Conservation (phyloP, 2,329 filamentous ascomycete genomes). For the Simplicillium sp. region DNA sequence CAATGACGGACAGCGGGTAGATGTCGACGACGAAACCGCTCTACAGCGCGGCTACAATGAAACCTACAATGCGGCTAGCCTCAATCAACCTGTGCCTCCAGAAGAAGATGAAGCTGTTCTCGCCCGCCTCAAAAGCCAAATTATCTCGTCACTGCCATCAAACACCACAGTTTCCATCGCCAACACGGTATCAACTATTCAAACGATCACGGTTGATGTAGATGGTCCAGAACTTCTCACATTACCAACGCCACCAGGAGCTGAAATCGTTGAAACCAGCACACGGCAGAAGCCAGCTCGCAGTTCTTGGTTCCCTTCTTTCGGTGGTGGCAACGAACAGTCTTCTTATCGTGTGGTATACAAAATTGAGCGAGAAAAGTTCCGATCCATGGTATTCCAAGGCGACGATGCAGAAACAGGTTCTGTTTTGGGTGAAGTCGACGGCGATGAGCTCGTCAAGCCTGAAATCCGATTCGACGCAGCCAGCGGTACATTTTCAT, state of each 20-base stretch:
- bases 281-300: slow-evolving; percentile 13
- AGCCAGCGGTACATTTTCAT: slow-evolving; percentile 3
- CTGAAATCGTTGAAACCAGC: slow-evolving; percentile 48
- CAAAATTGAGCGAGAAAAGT: slow-evolving; percentile 43
- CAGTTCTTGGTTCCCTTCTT: slow-evolving; percentile 8
- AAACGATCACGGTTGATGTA: slow-evolving; percentile 56
- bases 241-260: slow-evolving; percentile 45
- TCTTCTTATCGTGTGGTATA: slow-evolving; percentile 49
- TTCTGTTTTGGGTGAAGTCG: slow-evolving; percentile 16
- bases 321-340: slow-evolving; percentile 12
- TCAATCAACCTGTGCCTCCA: slow-evolving; percentile 1
- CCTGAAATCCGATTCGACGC: slow-evolving; percentile 6
- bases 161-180: slow-evolving; percentile 51
- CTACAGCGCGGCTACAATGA: slow-evolving; percentile 3
- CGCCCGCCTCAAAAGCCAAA: slow-evolving; percentile 40
- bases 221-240: slow-evolving; percentile 40
- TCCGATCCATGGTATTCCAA: slow-evolving; percentile 29
- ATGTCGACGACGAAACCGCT: slow-evolving; percentile 31
- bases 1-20: slow-evolving; percentile 47
- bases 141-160: slow-evolving; percentile 41
- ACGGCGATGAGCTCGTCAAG: slow-evolving; percentile 12
- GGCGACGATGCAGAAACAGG: slow-evolving; percentile 19
- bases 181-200: slow-evolving; percentile 48
- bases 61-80: not conserved
- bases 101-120: slow-evolving; percentile 31